A percentile compares a stretch with the other conserved stretches of the same genome.
phyloP scores from a whole-genome alignment of 441 rosid genomes.

The Theobroma grandiflorum region DNA sequence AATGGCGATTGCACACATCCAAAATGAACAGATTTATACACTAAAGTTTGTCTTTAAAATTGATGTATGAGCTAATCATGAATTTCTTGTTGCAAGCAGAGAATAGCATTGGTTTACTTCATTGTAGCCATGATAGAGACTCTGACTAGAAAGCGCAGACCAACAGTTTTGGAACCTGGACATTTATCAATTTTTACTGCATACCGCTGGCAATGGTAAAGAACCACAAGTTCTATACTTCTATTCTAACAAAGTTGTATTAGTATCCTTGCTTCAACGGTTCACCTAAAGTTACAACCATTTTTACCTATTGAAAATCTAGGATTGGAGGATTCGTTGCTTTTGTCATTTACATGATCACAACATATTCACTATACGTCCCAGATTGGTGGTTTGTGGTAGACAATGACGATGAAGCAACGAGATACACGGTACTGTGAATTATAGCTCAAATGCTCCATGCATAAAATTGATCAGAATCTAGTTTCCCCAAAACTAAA shows the following conservation, averaged over 20 bases:
- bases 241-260: background rate
- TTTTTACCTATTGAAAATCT: background rate
- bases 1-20: background rate
- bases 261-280: background rate
- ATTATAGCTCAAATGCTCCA: background rate
- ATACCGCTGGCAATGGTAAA: conserved; percentile 71
- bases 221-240: background rate
- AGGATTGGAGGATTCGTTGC: conserved; percentile 67
- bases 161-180: conserved; percentile 43
- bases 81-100: conserved; percentile 41
- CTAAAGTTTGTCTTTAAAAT: background rate
- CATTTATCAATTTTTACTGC: conserved; percentile 59
- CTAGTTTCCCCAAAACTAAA: background rate
- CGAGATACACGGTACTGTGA: conserved; percentile 44
- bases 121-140: conserved; percentile 66
- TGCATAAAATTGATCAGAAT: background rate
- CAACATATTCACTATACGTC: conserved; percentile 58
- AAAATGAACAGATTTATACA: background rate
- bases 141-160: conserved; percentile 61
- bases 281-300: background rate
- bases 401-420: background rate
- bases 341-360: conserved; percentile 59
- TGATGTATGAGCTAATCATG: background rate
- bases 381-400: conserved; percentile 69
- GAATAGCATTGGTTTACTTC: conserved; percentile 72